Evolutionary conservation across 345 rosid species (phyloP).

Genomic region (Heritiera fomes): DNA sequence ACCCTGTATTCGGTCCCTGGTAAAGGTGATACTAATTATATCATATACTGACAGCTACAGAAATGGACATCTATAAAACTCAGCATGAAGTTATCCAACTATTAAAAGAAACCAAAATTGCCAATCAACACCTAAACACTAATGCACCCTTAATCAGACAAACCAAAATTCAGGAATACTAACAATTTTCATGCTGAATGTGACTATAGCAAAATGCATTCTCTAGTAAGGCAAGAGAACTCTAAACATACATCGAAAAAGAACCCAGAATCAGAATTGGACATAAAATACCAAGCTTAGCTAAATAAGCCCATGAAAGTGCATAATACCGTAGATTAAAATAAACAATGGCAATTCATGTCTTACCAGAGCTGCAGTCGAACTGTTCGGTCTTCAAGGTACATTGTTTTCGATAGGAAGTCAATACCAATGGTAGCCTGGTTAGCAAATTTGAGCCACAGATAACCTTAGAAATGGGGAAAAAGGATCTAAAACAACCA

Average conservation of each 20-base stretch:
- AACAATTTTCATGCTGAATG: not conserved
- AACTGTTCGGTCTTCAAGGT: constrained; percentile 85
- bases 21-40: no score
- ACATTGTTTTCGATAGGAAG: constrained; percentile 85
- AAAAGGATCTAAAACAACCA: not conserved
- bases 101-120: not conserved
- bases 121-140: not conserved
- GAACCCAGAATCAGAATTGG: not conserved
- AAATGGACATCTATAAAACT: not conserved
- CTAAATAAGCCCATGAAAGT: not conserved
- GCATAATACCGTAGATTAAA: not conserved
- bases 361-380: constrained; percentile 76
- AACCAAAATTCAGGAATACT: not conserved
- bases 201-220: not conserved
- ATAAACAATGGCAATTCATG: constrained; percentile 1
- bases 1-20: no score
- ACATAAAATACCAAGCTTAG: not conserved
- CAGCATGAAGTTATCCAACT: not conserved
- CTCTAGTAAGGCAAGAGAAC: not conserved
- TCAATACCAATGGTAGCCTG: constrained; percentile 91
- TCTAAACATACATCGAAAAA: not conserved
- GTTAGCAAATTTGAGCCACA: constrained; percentile 22
- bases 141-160: not conserved
- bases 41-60: not conserved
- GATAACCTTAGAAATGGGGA: constrained; percentile 12